Evolutionary conservation across 1,139 yeast species (phyloP), one percentile per base, ranked within the genome.

Genomic region (Ogataea hybrid): DNA sequence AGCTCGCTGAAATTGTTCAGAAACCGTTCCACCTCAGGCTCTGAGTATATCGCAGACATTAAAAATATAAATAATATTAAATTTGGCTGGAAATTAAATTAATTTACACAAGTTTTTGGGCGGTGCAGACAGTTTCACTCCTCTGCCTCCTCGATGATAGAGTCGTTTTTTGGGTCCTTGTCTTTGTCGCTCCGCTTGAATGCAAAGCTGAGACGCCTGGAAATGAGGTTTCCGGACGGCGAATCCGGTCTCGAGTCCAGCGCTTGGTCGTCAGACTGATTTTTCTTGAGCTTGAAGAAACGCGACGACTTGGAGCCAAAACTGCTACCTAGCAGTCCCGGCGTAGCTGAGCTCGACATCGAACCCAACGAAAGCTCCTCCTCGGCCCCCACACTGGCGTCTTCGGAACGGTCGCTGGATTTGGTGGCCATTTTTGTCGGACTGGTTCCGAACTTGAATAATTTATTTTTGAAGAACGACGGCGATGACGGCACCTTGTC

Each of bases 11-110:
- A 64, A 30, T 62, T 54, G 17, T 51, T 49, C n/a, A 65, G 49
- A 42, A 64, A 65, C 11, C 51, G 55, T 6, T 62, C 67, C n/a
- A 58, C 58, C 16, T 57, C 53, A 11, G 57, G 53, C 39, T 56
- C 59, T 3, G 37, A 36, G 17, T 43, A 36, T 8, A 42, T 14
- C 5, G 43, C 33, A 4, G 50, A 32, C 52, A 50, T 50, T 6
- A 35, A 20, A 18, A 18, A 27, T 20, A 22, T 25, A 14, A 14
- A 16, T 28, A 28, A 12, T 29, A 23, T 21, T 14, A 20, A 34
- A 8, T 23, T 25, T 14, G 14, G 20, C 4, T 23, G 31, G 10
- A 18, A 14, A 11, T 23, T 7, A 35, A 15, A 12, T 8, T 10
- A 27, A 27, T 35, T 11, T 22, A 25, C 15, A 16, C 15, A 8